Evolutionary conservation across 352 stramenopile species (phyloP).

Genomic region (Phytophthora citrophthora): DNA sequence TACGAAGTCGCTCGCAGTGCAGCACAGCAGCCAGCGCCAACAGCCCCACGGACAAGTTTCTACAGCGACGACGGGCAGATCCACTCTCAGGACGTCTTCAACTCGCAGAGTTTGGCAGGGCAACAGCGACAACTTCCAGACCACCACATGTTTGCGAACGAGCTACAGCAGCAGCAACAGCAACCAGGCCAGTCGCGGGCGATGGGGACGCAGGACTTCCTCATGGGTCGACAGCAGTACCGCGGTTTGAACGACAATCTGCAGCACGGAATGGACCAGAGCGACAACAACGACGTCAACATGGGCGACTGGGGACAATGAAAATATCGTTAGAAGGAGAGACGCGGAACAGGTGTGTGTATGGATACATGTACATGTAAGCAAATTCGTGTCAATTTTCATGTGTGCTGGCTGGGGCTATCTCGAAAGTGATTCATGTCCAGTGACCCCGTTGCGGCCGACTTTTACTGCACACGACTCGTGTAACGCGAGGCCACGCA

Average conservation of each 20-base stretch:
- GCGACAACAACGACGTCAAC: slow-evolving; percentile 56
- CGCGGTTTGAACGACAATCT: slow-evolving; percentile 49
- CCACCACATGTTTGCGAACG: slow-evolving; percentile 49
- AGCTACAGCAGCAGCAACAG: slow-evolving; percentile 52
- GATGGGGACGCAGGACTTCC: slow-evolving; percentile 57
- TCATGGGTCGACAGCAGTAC: slow-evolving; percentile 49
- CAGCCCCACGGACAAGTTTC: slow-evolving; percentile 44
- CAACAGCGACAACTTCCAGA: slow-evolving; percentile 49
- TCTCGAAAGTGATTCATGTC: background rate
- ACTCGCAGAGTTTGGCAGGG: slow-evolving; percentile 41
- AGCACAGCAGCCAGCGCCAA: slow-evolving; percentile 34
- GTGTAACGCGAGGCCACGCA: too few species aligned
- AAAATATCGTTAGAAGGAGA: slow-evolving; percentile 16
- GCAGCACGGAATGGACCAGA: slow-evolving; percentile 57
- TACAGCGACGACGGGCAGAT: slow-evolving; percentile 54
- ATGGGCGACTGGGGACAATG: slow-evolving; percentile 66
- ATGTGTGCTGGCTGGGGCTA: too few species aligned
- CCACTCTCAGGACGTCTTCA: slow-evolving; percentile 60
- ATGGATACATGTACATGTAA: slow-evolving; percentile 16
- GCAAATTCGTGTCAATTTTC: slow-evolving; percentile 4
- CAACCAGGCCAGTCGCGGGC: slow-evolving; percentile 44
- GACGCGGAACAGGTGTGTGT: slow-evolving; percentile 1
- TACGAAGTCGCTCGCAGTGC: slow-evolving; percentile 36
- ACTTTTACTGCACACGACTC: too few species aligned
- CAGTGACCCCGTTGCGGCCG: background rate